These are phyloP conservation scores for Ailanthus altissimus DNA, from an alignment of 345 rosid genomes.

Conservation along the genomic window DNA sequence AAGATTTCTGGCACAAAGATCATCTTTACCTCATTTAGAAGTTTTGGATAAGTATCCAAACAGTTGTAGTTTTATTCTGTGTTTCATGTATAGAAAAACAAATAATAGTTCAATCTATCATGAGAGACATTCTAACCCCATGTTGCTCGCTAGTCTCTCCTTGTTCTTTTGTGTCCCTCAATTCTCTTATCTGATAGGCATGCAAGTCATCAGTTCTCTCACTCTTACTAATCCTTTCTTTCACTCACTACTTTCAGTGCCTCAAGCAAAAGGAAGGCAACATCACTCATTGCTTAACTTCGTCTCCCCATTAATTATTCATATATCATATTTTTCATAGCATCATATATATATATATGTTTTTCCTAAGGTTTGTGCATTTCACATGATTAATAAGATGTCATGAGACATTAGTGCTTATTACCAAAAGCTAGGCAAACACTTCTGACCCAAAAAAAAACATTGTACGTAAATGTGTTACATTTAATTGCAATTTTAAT, in stretches of 20 bases:
- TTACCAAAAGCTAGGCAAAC: background rate
- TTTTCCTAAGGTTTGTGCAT: background rate
- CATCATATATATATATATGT: background rate
- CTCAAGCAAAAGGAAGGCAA: background rate
- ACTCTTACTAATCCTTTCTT: background rate
- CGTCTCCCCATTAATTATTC: background rate
- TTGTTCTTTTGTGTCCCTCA: background rate
- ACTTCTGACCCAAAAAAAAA: background rate
- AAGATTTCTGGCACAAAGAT: background rate
- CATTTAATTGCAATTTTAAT: slow-evolving; percentile 1
- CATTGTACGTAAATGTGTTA: background rate
- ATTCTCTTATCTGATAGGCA: background rate
- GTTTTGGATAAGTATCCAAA: background rate
- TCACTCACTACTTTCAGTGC: background rate
- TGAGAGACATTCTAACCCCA: background rate
- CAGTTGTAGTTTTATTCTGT: background rate
- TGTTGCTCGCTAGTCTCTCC: background rate
- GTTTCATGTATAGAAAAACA: background rate
- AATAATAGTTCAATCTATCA: background rate
- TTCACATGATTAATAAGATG: background rate
- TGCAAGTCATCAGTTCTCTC: background rate
- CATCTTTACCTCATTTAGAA: background rate
- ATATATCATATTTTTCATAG: background rate
- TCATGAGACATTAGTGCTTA: background rate
- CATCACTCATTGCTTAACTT: background rate